Evolutionary conservation across 176 grass and related monocot genomes (phyloP).

Genomic region (Musa itinerans): DNA sequence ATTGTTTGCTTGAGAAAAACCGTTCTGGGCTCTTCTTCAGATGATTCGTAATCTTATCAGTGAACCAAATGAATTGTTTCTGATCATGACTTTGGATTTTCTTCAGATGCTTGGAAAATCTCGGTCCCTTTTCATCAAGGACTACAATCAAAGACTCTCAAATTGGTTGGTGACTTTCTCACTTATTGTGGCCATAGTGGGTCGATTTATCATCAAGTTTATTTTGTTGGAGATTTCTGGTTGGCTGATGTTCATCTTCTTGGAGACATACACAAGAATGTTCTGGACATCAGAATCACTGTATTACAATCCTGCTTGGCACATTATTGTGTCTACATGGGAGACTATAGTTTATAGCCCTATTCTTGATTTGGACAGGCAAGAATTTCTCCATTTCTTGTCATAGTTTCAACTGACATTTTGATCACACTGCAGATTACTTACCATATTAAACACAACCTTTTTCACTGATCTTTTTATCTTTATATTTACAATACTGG

Average conservation of each 20-base stretch:
- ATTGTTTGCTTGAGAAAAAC: not conserved
- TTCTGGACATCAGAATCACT: slow-evolving; percentile 84
- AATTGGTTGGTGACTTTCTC: slow-evolving; percentile 84
- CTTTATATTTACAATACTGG: slow-evolving; percentile 4
- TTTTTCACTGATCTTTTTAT: slow-evolving; percentile 6
- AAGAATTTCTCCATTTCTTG: not conserved
- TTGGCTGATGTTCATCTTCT: slow-evolving; percentile 88
- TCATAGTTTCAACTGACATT: not conserved
- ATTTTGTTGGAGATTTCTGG: slow-evolving; percentile 62
- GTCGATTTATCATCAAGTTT: slow-evolving; percentile 72
- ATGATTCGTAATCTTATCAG: not conserved
- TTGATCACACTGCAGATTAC: not conserved
- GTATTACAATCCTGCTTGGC: slow-evolving; percentile 83
- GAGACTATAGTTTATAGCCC: slow-evolving; percentile 80
- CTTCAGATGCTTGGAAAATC: slow-evolving; percentile 69
- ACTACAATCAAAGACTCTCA: slow-evolving; percentile 83
- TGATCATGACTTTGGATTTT: not conserved
- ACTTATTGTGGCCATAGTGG: slow-evolving; percentile 62
- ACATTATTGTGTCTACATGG: slow-evolving; percentile 65
- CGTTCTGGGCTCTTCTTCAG: too few relatives aligned
- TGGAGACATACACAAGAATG: slow-evolving; percentile 75
- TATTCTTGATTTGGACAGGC: slow-evolving; percentile 88
- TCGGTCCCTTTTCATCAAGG: slow-evolving; percentile 68
- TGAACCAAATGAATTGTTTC: not conserved
- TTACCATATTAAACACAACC: not conserved